phyloP scores from a whole-genome alignment of 345 rosid species.

The Jatropha curcas region DNA sequence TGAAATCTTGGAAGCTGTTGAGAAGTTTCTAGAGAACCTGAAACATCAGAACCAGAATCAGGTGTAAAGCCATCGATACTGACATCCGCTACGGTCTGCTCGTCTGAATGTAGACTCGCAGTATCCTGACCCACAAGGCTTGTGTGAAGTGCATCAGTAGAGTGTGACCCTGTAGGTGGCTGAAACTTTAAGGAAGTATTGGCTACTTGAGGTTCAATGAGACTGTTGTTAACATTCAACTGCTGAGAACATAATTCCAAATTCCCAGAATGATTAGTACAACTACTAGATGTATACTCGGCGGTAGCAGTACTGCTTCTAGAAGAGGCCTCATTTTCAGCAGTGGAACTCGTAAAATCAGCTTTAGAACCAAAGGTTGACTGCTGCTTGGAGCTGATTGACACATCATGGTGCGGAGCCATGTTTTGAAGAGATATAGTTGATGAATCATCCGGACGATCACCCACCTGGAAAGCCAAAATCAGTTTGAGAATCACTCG shows the following conservation, averaged over 20 bases:
- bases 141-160: not conserved
- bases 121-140: not conserved
- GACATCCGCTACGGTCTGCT: conserved; percentile 1
- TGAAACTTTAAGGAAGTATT: not conserved
- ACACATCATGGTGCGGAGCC: not conserved
- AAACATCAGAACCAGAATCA: not conserved
- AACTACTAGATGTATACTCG: not conserved
- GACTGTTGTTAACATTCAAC: not conserved
- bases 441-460: conserved; percentile 10
- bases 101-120: not conserved
- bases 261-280: not conserved
- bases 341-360: not conserved
- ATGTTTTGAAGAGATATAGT: not conserved
- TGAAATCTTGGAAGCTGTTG: conserved; percentile 12
- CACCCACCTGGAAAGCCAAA: conserved; percentile 15
- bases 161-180: not conserved
- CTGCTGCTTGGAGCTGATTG: conserved; percentile 8
- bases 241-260: not conserved
- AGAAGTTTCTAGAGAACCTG: conserved; percentile 5
- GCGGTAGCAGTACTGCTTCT: not conserved
- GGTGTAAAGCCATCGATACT: not conserved
- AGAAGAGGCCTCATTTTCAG: conserved; percentile 8
- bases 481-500: not conserved
- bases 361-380: conserved; percentile 2
- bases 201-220: not conserved